Percentiles rank a stretch among this genome's conserved stretches.
phyloP scores from a whole-genome alignment of 495 filamentous ascomycete species.

The Podospora bellae-mahoneyi region DNA sequence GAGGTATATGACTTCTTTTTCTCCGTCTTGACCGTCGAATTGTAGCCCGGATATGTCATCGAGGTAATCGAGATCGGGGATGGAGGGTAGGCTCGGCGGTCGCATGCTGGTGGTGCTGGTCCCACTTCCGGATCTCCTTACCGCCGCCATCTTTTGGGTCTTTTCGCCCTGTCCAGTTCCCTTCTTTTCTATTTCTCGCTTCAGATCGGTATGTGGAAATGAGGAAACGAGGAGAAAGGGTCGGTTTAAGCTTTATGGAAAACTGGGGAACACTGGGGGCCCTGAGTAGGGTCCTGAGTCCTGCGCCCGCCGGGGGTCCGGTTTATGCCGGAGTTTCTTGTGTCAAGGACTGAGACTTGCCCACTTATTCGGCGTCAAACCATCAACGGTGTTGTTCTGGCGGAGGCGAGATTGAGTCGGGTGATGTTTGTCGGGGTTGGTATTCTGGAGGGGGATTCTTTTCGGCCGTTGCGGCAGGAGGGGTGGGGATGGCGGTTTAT shows the following conservation, averaged over 20 bases:
- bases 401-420: not conserved
- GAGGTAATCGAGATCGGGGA: constrained; percentile 16
- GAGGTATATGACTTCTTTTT: not conserved
- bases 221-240: not conserved
- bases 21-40: constrained; percentile 7
- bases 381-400: not conserved
- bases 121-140: not conserved
- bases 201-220: not conserved
- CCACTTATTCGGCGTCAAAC: not conserved
- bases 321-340: not conserved
- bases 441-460: not conserved
- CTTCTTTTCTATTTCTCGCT: not conserved
- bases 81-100: constrained; percentile 15
- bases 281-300: not conserved
- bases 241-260: not conserved
- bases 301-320: not conserved
- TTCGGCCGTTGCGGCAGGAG: not conserved
- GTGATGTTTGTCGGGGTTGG: not conserved
- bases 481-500: not conserved
- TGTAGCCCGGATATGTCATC: constrained; percentile 5
- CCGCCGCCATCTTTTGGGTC: not conserved
- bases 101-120: constrained; percentile 9
- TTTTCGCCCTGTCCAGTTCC: not conserved
- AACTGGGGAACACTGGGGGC: not conserved
- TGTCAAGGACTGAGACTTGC: not conserved